phyloP scores from a whole-genome alignment of 257 asterid genomes.

The Capsicum baccatum region DNA sequence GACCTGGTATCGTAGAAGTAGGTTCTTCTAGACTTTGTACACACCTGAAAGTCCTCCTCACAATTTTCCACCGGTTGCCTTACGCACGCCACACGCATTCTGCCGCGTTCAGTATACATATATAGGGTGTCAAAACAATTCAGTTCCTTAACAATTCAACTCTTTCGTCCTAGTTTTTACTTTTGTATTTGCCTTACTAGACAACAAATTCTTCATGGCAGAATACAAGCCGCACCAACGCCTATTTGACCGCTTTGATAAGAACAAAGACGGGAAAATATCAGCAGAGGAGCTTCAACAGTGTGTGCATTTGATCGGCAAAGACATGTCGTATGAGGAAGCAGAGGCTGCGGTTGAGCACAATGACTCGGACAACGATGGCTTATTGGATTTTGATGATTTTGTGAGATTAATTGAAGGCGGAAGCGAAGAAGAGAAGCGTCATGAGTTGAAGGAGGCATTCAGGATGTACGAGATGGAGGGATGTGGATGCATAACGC shows the following conservation, averaged over 20 bases:
- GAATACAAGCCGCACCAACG: conserved; percentile 34
- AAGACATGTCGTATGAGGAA: conserved; percentile 51
- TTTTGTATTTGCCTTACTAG: neutral
- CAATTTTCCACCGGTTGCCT: neutral
- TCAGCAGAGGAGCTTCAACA: conserved; percentile 44
- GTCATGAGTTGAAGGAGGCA: conserved; percentile 53
- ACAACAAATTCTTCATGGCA: conserved; percentile 32
- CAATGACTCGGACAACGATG: conserved; percentile 58
- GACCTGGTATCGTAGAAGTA: neutral
- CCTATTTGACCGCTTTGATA: conserved; percentile 45
- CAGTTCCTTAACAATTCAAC: neutral
- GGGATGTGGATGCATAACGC: conserved; percentile 59
- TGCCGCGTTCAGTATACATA: neutral
- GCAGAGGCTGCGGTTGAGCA: conserved; percentile 47
- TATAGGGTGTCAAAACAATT: neutral
- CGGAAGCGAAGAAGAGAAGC: conserved; percentile 59
- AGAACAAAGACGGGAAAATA: conserved; percentile 44
- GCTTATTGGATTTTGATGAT: conserved; percentile 60
- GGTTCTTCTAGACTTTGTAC: neutral
- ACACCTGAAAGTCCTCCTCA: neutral
- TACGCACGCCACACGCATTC: conserved; percentile 13
- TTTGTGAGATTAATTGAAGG: conserved; percentile 58
- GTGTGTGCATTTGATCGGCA: conserved; percentile 21
- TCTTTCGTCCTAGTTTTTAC: neutral
- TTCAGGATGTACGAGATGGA: conserved; percentile 64